phyloP scores from a whole-genome alignment of 768 basidiomycete species.

The Serendipita vermifera region DNA sequence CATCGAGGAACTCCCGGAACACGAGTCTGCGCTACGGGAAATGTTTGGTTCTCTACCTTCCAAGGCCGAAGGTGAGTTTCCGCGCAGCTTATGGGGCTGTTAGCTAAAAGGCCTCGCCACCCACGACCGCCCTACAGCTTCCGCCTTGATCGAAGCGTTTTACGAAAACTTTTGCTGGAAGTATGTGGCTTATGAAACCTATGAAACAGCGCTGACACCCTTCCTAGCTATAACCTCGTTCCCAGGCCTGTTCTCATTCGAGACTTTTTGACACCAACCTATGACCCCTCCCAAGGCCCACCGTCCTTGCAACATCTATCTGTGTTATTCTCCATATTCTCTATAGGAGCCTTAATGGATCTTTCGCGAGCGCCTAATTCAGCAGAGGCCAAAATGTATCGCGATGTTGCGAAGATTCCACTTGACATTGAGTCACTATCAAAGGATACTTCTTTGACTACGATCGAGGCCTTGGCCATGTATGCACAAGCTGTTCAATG shows the following conservation, averaged over 20 bases:
- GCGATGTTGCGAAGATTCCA: background rate
- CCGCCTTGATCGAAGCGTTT: background rate
- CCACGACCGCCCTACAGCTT: background rate
- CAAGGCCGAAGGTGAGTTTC: background rate
- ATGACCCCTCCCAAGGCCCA: slow-evolving; percentile 1
- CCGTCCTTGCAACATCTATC: background rate
- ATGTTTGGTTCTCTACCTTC: background rate
- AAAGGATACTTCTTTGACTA: slow-evolving; percentile 1
- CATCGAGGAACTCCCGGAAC: background rate
- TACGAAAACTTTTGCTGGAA: slow-evolving; percentile 5
- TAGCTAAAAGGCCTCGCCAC: too few species aligned
- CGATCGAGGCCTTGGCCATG: background rate
- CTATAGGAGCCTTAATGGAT: background rate
- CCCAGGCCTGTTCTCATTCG: background rate
- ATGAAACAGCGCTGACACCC: too few species aligned
- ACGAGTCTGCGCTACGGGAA: background rate
- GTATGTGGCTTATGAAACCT: background rate
- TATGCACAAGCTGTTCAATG: slow-evolving; percentile 6
- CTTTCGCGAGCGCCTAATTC: background rate
- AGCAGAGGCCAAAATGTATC: background rate
- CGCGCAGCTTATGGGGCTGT: too few species aligned
- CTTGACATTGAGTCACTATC: slow-evolving; percentile 4
- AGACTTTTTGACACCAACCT: slow-evolving; percentile 3
- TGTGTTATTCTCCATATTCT: slow-evolving; percentile 1
- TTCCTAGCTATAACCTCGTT: background rate